phyloP scores from a whole-genome alignment of 1,139 yeast genomes.

The Kodamaea arcana region DNA sequence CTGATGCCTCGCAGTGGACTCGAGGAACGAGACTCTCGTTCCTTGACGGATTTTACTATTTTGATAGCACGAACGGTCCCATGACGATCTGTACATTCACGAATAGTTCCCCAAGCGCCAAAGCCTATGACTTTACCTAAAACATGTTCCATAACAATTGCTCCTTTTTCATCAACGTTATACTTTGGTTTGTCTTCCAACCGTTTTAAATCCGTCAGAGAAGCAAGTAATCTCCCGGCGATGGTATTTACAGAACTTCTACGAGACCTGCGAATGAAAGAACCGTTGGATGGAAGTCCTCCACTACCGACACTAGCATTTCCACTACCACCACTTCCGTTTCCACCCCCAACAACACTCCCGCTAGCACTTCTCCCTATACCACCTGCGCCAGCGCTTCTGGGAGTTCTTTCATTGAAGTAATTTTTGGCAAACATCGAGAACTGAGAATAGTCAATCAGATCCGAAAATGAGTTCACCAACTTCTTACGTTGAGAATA shows the following conservation, averaged over 20 bases:
- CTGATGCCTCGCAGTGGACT: constrained; percentile 5
- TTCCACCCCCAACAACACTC: constrained; percentile 14
- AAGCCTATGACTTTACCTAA: constrained; percentile 79
- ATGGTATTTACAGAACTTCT: constrained; percentile 35
- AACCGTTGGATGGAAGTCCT: constrained; percentile 19
- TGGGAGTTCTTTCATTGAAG: constrained; percentile 10
- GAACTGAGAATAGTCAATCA: constrained; percentile 48
- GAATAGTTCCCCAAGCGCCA: constrained; percentile 91
- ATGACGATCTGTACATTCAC: constrained; percentile 54
- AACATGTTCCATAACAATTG: constrained; percentile 53
- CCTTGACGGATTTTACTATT: constrained; percentile 56
- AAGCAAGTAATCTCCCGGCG: constrained; percentile 42
- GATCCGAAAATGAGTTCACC: constrained; percentile 53
- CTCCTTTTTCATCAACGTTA: constrained; percentile 59
- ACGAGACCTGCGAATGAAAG: constrained; percentile 28
- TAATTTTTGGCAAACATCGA: constrained; percentile 40
- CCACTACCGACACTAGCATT: constrained; percentile 1
- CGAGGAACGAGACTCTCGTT: constrained; percentile 18
- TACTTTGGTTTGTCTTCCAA: constrained; percentile 23
- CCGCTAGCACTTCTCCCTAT: constrained; percentile 20
- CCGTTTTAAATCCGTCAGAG: constrained; percentile 36
- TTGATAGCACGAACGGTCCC: constrained; percentile 67
- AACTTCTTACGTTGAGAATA: constrained; percentile 64
- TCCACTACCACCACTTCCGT: too few relatives aligned
- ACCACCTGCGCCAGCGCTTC: constrained; percentile 12